Base-by-base conservation (phyloP, 2,329 filamentous ascomycete species). In the Alternaria gansuensis region DNA sequence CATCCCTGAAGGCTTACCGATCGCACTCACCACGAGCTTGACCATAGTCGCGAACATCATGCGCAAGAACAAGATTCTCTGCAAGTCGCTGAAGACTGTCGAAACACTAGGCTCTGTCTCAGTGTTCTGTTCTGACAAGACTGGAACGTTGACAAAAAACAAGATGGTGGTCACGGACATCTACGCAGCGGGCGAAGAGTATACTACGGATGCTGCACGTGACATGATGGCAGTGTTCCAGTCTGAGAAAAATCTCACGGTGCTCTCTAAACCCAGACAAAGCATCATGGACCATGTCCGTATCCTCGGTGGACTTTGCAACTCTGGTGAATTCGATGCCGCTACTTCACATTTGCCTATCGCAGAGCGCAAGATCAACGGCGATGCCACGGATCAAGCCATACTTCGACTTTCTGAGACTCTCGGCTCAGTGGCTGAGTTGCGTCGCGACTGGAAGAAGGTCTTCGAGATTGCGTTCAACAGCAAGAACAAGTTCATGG, bases 401-500 rank as follows among this genome's bases (percentile, higher is more conserved):
- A 84, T 93, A 31, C 81, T 93, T 5, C 84, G 90, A 53, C 89
- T 93, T 55, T 87, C 89, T 0, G 89, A 93, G 73, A 79, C 80
- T 3, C 80, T 93, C 45, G 84, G 84, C 0, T 79, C 85, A 0
- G 86, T 91, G 0, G 76, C 82, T 0, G 83, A 89, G 50, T 78
- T 90, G 5, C 84, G 87, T 7, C 80, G 82, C 13, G 81, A 83
- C 62, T 92, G 89, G 88, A 83, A 84, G 51, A 87, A 85, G 51
- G 83, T 85, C 2, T 92, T 87, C 66, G 74, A 76, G 50, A 73
- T 78, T 28, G 85, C 88, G 0, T 93, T 93, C 75, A 93, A 93
- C 79, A 91, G 88, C 78, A 91, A 91, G 80, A 93, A 92, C 78
- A 93, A 93, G 76, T 93, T 88, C 72, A 93, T 92, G 87, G 85